Conservation (phyloP, 495 filamentous ascomycete genomes). For the Podospora anserina region DNA sequence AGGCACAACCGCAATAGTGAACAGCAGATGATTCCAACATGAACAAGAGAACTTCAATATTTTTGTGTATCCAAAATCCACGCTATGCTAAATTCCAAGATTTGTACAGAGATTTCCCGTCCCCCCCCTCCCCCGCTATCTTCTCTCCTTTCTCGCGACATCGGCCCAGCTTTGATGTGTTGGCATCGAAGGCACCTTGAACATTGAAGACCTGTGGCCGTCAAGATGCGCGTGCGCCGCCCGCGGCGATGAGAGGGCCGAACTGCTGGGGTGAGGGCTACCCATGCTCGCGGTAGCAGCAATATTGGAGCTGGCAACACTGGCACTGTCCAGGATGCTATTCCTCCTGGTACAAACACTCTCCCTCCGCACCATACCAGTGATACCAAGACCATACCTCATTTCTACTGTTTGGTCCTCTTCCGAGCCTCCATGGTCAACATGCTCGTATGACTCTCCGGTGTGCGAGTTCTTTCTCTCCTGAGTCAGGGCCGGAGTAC, state of each 20-base stretch:
- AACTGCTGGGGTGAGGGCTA: constrained; percentile 21
- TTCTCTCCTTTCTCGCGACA: constrained; percentile 22
- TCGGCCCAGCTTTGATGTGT: constrained; percentile 38
- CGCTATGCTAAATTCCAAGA: not conserved
- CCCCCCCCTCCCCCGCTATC: not conserved
- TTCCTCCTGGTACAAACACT: constrained; percentile 16
- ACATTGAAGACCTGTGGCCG: not conserved
- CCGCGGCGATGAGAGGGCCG: constrained; percentile 27
- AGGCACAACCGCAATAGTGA: not conserved
- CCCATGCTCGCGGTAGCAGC: constrained; percentile 6
- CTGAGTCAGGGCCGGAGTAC: constrained; percentile 12
- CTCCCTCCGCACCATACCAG: constrained; percentile 20
- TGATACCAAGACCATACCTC: constrained; percentile 20
- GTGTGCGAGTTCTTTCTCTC: constrained; percentile 2
- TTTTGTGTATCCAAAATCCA: not conserved
- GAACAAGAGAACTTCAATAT: not conserved
- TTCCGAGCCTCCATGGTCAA: not conserved
- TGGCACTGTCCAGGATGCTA: constrained; percentile 18
- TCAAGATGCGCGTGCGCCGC: constrained; percentile 19
- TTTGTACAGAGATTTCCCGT: not conserved
- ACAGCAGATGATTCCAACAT: not conserved
- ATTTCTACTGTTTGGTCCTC: constrained; percentile 8
- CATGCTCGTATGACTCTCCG: constrained; percentile 7
- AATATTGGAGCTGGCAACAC: constrained; percentile 20
- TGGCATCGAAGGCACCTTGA: constrained; percentile 28